Conservation (phyloP, 768 basidiomycete genomes). For the Phylloporus sp. region DNA sequence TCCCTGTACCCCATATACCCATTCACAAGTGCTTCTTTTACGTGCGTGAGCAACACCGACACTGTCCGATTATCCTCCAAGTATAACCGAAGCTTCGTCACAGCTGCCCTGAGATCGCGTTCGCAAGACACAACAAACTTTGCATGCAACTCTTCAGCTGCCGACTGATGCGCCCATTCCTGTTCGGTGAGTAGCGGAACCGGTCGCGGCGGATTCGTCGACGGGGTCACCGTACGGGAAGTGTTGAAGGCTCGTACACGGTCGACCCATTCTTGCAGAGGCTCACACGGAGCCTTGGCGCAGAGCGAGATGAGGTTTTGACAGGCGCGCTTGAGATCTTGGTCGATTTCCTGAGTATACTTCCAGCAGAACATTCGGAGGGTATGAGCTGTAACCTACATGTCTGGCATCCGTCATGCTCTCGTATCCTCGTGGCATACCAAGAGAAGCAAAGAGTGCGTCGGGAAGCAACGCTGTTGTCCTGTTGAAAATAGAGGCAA, state of each 20-base stretch:
- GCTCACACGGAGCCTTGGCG: slow-evolving; percentile 49
- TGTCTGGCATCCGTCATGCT: slow-evolving; percentile 67
- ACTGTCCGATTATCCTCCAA: slow-evolving; percentile 78
- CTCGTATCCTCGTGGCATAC: slow-evolving; percentile 57
- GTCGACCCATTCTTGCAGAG: slow-evolving; percentile 61
- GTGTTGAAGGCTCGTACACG: slow-evolving; percentile 37
- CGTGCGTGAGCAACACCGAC: slow-evolving; percentile 69
- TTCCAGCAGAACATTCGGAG: not conserved
- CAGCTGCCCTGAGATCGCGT: slow-evolving; percentile 49
- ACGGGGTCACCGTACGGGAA: slow-evolving; percentile 16
- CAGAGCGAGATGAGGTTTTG: slow-evolving; percentile 74
- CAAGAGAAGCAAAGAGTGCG: slow-evolving; percentile 64
- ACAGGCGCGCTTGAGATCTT: slow-evolving; percentile 78
- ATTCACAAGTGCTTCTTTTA: slow-evolving; percentile 68
- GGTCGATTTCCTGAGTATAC: slow-evolving; percentile 71
- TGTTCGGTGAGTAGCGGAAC: slow-evolving; percentile 34
- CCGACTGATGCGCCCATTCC: slow-evolving; percentile 47
- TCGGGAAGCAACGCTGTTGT: slow-evolving; percentile 51
- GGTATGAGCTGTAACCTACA: slow-evolving; percentile 37
- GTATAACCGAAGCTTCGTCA: slow-evolving; percentile 65
- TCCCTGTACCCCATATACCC: slow-evolving; percentile 73
- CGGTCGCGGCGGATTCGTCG: slow-evolving; percentile 15
- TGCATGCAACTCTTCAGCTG: slow-evolving; percentile 45
- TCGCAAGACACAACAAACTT: slow-evolving; percentile 53
- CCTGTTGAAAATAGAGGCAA: slow-evolving; percentile 30